Evolutionary conservation across 495 filamentous ascomycete species (phyloP).

Genomic region (Penicillium diatomitis): DNA sequence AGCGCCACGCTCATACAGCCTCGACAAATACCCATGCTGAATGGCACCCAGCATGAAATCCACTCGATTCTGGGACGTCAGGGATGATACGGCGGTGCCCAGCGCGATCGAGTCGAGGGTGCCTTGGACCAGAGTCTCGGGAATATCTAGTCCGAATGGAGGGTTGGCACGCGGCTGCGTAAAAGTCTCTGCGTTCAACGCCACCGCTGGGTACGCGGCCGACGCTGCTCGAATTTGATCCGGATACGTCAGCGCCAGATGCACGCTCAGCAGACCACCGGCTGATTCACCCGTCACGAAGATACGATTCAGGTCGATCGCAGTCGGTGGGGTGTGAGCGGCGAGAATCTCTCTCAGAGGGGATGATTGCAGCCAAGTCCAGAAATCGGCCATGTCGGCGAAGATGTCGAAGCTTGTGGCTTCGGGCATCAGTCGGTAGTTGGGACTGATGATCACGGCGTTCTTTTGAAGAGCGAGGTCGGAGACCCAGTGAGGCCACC

Average conservation of each 20-base stretch:
- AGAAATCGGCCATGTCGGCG: constrained; percentile 41
- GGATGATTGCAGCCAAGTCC: constrained; percentile 35
- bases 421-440: constrained; percentile 47
- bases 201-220: constrained; percentile 14
- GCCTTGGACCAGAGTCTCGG: constrained; percentile 9
- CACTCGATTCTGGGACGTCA: not conserved
- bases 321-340: constrained; percentile 7
- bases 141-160: constrained; percentile 1
- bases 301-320: constrained; percentile 20
- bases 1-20: constrained; percentile 12
- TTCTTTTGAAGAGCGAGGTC: constrained; percentile 20
- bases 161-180: not conserved
- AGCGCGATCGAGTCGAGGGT: constrained; percentile 1
- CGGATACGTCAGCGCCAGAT: constrained; percentile 16
- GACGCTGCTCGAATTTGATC: constrained; percentile 14
- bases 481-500: constrained; percentile 22
- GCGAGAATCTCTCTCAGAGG: constrained; percentile 9
- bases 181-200: constrained; percentile 5
- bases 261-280: constrained; percentile 26
- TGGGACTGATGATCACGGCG: constrained; percentile 34
- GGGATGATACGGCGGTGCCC: constrained; percentile 9
- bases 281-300: constrained; percentile 24
- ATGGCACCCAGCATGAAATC: constrained; percentile 11
- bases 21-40: constrained; percentile 6
- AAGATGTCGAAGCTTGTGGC: constrained; percentile 37